A percentile compares a stretch with the other conserved stretches of the same genome.
Evolutionary conservation across 768 basidiomycete genomes (phyloP).

Genomic region (Suillus americanus): DNA sequence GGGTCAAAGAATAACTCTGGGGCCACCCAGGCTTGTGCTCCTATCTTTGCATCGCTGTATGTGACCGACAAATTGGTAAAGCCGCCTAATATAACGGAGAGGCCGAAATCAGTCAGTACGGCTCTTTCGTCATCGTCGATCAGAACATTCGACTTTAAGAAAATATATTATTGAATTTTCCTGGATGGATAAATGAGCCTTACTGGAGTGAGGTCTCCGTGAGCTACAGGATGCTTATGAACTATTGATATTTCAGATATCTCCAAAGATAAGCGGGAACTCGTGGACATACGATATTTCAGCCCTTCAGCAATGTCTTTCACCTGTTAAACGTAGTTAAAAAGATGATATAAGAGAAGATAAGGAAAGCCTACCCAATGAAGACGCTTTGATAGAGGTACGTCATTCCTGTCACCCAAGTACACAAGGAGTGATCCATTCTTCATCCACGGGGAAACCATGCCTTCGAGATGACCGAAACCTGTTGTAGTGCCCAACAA

Average conservation of each 20-base stretch:
- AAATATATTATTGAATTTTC: neutral
- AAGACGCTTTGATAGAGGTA: neutral
- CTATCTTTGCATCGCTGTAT: neutral
- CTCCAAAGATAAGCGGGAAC: neutral
- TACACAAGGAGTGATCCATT: neutral
- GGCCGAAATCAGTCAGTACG: slow-evolving; percentile 44
- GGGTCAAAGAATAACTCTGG: neutral
- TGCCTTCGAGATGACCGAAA: neutral
- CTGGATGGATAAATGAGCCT: neutral
- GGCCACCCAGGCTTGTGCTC: neutral
- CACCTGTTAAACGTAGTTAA: neutral
- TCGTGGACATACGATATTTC: slow-evolving; percentile 7
- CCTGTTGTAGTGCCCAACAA: neutral
- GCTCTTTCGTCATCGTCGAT: slow-evolving; percentile 40
- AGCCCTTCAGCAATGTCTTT: slow-evolving; percentile 7
- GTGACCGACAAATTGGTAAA: neutral
- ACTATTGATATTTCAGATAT: neutral
- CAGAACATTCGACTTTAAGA: slow-evolving; percentile 39
- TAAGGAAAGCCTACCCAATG: neutral
- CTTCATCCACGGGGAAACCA: neutral
- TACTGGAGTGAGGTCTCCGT: slow-evolving; percentile 10
- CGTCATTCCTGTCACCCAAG: neutral
- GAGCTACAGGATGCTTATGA: slow-evolving; percentile 2
- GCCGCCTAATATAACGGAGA: slow-evolving; percentile 33
- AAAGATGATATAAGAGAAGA: neutral